Evolutionary conservation across 768 basidiomycete species (phyloP), one percentile per base, ranked within the genome.

Genomic region (Suillus subaureus): DNA sequence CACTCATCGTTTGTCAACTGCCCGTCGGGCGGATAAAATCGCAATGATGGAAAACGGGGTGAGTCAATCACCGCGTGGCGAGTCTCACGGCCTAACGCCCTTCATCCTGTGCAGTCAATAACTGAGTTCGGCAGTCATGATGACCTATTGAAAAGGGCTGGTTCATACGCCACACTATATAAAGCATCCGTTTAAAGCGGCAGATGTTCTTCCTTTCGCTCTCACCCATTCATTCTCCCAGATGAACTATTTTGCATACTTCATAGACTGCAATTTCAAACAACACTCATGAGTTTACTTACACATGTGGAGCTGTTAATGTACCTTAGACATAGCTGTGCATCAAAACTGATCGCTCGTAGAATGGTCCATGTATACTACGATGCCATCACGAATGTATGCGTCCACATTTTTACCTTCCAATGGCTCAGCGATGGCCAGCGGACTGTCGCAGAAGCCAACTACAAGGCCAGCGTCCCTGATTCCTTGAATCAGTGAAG

Each of bases 401-500:
- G 91, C 93, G 73, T 95, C 93, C 21, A 92, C 84, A 26, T 84
- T 79, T 28, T 76, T 80, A 43, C 77, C 82, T 56, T 85, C 84
- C 56, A 78, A 79, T 57, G 81, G 74, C 58, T 69, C 74, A 76
- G 76, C 66, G 69, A 68, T 64, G 77, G 67, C 75, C 23, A 86
- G 82, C 58, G 81, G 74, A 23, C 81, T 78, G n/a, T 92, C 94
- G 72, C 91, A 91, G 37, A 93, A 88, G 23, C 94, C 93, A 61
- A 98, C 86, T 57, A 99, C 81, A 61, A 99, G 83, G 37, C 96
- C 95, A 23, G 91, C 88, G 74, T 93, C 94, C 71, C 94, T 89
- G 73, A 97, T 91, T 5, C 90, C 93, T 69, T 93, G 89, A 61
- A 96, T 89, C 67, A 99, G 80, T 43, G 94, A 94, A 51, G 97